Base-by-base conservation (phyloP, 768 basidiomycete genomes). In the Nidularia pulvinata region DNA sequence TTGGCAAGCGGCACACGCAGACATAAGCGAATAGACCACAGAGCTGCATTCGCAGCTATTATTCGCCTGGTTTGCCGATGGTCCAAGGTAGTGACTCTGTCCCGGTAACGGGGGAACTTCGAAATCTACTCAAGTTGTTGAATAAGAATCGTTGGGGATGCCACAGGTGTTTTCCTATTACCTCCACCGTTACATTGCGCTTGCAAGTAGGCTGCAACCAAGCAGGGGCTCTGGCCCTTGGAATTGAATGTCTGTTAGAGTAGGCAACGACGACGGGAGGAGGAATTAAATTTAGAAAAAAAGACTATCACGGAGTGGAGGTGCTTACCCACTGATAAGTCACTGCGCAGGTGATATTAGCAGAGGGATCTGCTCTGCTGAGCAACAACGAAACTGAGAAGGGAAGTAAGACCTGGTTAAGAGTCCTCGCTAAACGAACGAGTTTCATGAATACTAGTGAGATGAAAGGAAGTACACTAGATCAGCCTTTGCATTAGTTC, bases 1-100 rank as follows among this genome's bases (percentile, higher is more conserved):
- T 36, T 71, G 70, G 56, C 70, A 71, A 11, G 58, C 57, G 13
- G 58, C 69, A 45, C 71, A 72, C 30, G 66, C 68, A 35, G 64
- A 64, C 33, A 69, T 49, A 16, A 72, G 53, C 4, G 69, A 69
- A 56, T 69, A 71, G 10, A 65, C 60, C 48, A 69, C 64, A 6
- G 67, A 61, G 52, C 63, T 71, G 53, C 71, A 72, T 42, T 64
- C 56, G 54, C 71, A 72, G 7, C 49, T 4, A 43, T 63, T 67
- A 14, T 54, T 13, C 4, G 49, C 33, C 45, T 50, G 43, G 14
- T 30, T 49, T n/a, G 35, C 19, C 3, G 48, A 42, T 6, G 60
- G 55, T 7, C 55, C 58, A 4, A 33, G n/a, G 36, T 61, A 61
- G 10, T 53, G n/a, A 14, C 33, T 30, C 44, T 57, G 46, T 25